A percentile compares a stretch with the other conserved stretches of the same genome.
phyloP scores from a whole-genome alignment of 768 basidiomycete species.

The Lactifluus piperatus region DNA sequence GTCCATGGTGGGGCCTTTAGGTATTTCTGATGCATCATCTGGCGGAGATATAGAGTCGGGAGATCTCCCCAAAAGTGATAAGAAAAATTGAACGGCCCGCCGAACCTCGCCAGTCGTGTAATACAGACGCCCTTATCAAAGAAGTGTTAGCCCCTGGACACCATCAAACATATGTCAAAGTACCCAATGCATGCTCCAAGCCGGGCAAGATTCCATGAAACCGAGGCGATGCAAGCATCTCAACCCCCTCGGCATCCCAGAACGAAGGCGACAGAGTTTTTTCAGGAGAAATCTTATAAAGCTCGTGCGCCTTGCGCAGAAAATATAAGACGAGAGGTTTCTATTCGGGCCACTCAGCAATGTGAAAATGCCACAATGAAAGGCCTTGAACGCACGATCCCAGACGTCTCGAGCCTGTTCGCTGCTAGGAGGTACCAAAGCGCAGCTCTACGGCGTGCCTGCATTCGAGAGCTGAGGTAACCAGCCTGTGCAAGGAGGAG shows the following conservation, averaged over 20 bases:
- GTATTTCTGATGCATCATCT: slow-evolving; percentile 14
- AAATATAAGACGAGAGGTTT: slow-evolving; percentile 84
- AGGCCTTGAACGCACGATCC: slow-evolving; percentile 50
- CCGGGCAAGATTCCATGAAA: slow-evolving; percentile 61
- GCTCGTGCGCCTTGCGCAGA: slow-evolving; percentile 57
- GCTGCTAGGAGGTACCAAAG: slow-evolving; percentile 76
- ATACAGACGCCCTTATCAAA: slow-evolving; percentile 61
- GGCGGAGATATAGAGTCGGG: slow-evolving; percentile 19
- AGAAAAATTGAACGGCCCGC: slow-evolving; percentile 69
- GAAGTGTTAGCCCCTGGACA: background rate
- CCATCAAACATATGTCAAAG: slow-evolving; percentile 7
- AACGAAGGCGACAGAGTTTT: slow-evolving; percentile 73
- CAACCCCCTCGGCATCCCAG: slow-evolving; percentile 61
- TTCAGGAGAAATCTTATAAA: slow-evolving; percentile 42
- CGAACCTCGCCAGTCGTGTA: slow-evolving; percentile 85
- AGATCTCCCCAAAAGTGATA: slow-evolving; percentile 56
- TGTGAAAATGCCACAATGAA: background rate
- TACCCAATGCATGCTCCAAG: slow-evolving; percentile 76
- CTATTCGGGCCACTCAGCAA: slow-evolving; percentile 31
- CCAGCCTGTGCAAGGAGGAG: slow-evolving; percentile 79
- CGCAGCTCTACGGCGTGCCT: slow-evolving; percentile 53
- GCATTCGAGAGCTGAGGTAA: slow-evolving; percentile 51
- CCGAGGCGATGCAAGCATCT: slow-evolving; percentile 31
- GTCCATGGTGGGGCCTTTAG: slow-evolving; percentile 32
- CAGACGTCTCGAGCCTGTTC: slow-evolving; percentile 71